A percentile compares a stretch with the other conserved stretches of the same genome.
Evolutionary conservation across 331 rosid genomes (phyloP).

Genomic region (Malus hybrid): DNA sequence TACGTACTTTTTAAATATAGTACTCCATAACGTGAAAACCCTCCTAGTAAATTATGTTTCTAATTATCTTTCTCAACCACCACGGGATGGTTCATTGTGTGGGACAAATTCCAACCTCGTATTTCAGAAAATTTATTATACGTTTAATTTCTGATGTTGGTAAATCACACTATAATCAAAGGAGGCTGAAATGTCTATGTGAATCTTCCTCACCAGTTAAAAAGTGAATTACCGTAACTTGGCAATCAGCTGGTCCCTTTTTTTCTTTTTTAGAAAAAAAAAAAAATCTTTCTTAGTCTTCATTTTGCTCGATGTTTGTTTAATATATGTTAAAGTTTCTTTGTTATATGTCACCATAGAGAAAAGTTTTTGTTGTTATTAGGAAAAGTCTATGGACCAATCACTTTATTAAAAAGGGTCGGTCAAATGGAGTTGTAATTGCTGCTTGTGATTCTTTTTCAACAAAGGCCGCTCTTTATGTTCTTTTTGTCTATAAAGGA

Average conservation of each 20-base stretch:
- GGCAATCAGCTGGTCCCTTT: too few species aligned
- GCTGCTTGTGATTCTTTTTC: not conserved
- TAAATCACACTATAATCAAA: too few species aligned
- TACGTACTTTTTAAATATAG: not conserved
- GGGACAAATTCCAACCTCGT: too few species aligned
- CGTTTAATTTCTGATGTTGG: fast-evolving
- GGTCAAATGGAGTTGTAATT: not conserved
- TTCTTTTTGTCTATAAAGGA: slow-evolving; percentile 7
- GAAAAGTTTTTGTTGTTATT: not conserved
- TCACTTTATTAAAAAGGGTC: not conserved
- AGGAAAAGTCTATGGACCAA: not conserved
- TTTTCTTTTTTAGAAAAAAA: too few species aligned
- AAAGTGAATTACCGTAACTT: too few species aligned
- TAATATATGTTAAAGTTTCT: not conserved
- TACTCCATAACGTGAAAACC: not conserved
- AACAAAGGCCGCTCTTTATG: slow-evolving; percentile 26
- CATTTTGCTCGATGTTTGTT: not conserved
- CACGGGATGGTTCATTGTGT: too few species aligned
- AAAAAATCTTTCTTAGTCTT: not conserved
- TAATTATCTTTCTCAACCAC: not conserved
- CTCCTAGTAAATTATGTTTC: not conserved
- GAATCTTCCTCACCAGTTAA: too few species aligned
- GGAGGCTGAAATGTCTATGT: fast-evolving
- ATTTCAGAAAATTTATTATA: too few species aligned
- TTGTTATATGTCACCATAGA: not conserved